Evolutionary conservation across 495 filamentous ascomycete genomes (phyloP).

Genomic region (Lasiosphaeria hispida): DNA sequence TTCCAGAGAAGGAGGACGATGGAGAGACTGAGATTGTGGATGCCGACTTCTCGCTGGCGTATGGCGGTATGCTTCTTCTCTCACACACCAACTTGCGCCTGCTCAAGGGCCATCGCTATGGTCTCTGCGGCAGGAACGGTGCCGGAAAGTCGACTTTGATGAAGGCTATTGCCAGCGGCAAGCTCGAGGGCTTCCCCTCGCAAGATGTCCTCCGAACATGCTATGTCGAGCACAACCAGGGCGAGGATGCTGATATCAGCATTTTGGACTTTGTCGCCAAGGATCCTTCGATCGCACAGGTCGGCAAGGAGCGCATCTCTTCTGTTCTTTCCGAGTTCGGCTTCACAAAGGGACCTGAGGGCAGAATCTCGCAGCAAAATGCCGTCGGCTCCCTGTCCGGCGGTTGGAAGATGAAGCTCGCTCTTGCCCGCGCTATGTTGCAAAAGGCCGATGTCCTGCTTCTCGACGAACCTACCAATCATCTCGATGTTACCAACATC

Average conservation of each 20-base stretch:
- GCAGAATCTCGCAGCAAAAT: constrained; percentile 68
- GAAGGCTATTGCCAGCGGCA: constrained; percentile 91
- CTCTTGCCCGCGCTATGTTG: constrained; percentile 93
- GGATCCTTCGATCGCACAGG: constrained; percentile 74
- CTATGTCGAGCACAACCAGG: constrained; percentile 98
- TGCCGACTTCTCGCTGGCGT: constrained; percentile 94
- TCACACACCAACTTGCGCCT: constrained; percentile 94
- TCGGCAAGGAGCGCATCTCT: constrained; percentile 75
- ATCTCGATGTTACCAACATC: constrained; percentile 94
- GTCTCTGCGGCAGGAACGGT: constrained; percentile 93
- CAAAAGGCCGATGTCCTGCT: constrained; percentile 92
- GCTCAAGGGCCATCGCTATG: constrained; percentile 94
- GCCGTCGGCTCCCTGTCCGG: constrained; percentile 92
- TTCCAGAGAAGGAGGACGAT: constrained; percentile 79
- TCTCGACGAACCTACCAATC: constrained; percentile 98
- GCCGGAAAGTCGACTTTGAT: constrained; percentile 98
- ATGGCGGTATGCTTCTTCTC: constrained; percentile 96
- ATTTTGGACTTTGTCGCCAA: constrained; percentile 89
- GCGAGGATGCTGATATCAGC: constrained; percentile 91
- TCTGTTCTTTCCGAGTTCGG: constrained; percentile 85
- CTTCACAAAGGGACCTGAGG: constrained; percentile 85
- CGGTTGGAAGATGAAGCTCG: constrained; percentile 99
- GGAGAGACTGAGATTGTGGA: constrained; percentile 92
- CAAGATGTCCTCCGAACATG: constrained; percentile 90
- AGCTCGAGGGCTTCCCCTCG: constrained; percentile 94